Base-by-base conservation (phyloP, 495 filamentous ascomycete species). In the Patellaria atrata region DNA sequence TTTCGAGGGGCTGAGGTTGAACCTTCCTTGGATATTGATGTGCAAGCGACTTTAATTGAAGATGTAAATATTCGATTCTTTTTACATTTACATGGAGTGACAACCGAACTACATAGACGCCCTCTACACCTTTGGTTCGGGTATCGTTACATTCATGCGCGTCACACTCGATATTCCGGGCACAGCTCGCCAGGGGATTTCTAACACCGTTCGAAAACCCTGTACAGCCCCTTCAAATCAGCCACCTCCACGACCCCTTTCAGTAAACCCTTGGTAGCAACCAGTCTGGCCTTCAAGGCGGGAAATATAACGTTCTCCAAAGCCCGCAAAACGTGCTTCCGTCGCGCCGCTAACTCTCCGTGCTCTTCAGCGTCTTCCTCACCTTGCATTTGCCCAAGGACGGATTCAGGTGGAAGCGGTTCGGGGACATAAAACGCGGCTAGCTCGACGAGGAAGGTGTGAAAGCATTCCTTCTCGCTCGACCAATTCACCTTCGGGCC, bases 191-290 rank as follows among this genome's bases (percentile, higher is more conserved):
- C n/a, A 26, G 23, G 23, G 23, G n/a, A 8, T 8, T n/a, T 26
- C 73, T 56, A 94, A 57, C 86, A 96, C 30, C 91, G 67, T 59
- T 99, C 91, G 63, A 99, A 99, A n/a, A 94, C 86, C 26, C 82
- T 64, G 57, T 99, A 99, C 32, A 99, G 53, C 3, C 91, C 86
- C 55, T 94, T 96, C 37, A 96, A 58, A 63, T 94, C 80, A 0
- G 91, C 91, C 17, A 94, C 74, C 59, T 99, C 89, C 11, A 91
- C 64, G 19, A 93, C 73, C 13, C 76, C 81, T 37, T 70, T 68
- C 55, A 94, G 67, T 45, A 96, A 57, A 14, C 67, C 64, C 39
- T 70, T 78, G 26, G 87, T 93, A 17, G 85, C 86, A 40, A 96
- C 77, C 22, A 99, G 54, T 34, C 85, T 65, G 4, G 77, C 68